phyloP scores from a whole-genome alignment of 2,329 filamentous ascomycete species.

The Phialemoniopsis sp. region DNA sequence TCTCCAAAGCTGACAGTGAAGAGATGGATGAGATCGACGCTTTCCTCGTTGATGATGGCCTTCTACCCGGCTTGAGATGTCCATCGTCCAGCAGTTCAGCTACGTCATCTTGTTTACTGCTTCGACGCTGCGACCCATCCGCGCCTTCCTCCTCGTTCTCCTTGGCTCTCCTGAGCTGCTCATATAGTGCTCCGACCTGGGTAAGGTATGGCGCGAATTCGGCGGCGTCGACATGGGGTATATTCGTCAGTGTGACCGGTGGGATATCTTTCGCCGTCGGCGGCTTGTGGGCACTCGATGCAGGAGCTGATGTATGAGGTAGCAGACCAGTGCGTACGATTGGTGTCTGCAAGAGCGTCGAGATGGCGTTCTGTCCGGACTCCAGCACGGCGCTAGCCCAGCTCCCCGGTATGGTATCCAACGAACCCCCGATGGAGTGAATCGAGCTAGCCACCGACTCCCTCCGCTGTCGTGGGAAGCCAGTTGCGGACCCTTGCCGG shows the following conservation, averaged over 20 bases:
- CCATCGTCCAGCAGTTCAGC: slow-evolving; percentile 34
- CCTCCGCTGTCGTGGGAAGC: slow-evolving; percentile 55
- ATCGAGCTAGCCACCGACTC: slow-evolving; percentile 86
- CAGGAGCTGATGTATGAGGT: slow-evolving; percentile 68
- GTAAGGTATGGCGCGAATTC: slow-evolving; percentile 82
- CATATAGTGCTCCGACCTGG: slow-evolving; percentile 83
- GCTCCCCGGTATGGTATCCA: slow-evolving; percentile 63
- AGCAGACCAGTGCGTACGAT: slow-evolving; percentile 85
- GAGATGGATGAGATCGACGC: slow-evolving; percentile 41
- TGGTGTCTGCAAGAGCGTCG: slow-evolving; percentile 84
- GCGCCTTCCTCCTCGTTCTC: slow-evolving; percentile 65
- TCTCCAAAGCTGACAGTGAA: slow-evolving; percentile 23
- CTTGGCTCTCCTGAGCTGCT: slow-evolving; percentile 81
- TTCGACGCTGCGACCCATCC: slow-evolving; percentile 32
- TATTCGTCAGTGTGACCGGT: slow-evolving; percentile 85
- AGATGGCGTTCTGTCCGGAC: slow-evolving; percentile 89
- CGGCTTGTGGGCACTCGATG: slow-evolving; percentile 70
- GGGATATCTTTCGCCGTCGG: slow-evolving; percentile 89
- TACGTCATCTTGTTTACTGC: slow-evolving; percentile 37
- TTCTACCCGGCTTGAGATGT: slow-evolving; percentile 40
- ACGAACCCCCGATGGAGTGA: slow-evolving; percentile 77
- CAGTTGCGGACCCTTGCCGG: slow-evolving; percentile 40
- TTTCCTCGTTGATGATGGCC: slow-evolving; percentile 30
- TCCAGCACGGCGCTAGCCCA: slow-evolving; percentile 59
- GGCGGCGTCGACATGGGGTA: slow-evolving; percentile 72